Base-by-base conservation (phyloP, 352 stramenopile genomes). In the Phytopythium aichiense region DNA sequence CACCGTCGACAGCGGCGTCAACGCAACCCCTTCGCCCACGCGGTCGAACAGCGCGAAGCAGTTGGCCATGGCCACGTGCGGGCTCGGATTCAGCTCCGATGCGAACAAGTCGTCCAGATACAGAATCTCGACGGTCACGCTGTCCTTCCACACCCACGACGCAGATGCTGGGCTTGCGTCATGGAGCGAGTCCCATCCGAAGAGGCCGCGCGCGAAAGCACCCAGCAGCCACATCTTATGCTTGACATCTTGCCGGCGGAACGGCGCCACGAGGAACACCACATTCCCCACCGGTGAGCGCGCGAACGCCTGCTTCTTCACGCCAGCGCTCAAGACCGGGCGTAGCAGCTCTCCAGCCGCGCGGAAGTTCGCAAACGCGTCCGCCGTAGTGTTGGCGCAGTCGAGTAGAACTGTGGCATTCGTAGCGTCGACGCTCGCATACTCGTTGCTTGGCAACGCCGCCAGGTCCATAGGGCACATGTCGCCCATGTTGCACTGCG, bases 81-180 rank as follows among this genome's bases (percentile, higher is more conserved):
- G 84, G 30, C 73, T 87, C 22, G 79, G 70, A 40, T 89, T 84
- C 40, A 92, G 65, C 38, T 74, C 69, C 3, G 84, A 76, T 60
- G 87, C 78, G 56, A 86, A 87, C 54, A 92, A 45, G 48, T 92
- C 81, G 49, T 92, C 84, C 46, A 92, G 60, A 35, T 76, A 92
- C 35, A 92, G 63, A 52, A 91, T 63, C 61, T 91, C 84, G 25
- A 92, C 63, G 16, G 78, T 87, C 20, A 92, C 71, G 20, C 78
- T 88, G n/a, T 68, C 57, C 25, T 65, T 72, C 81, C 79, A 91
- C 7, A 48, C 20, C 15, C 59, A 62, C 48, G 69, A 50, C 18
- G 69, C 56, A 7, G 54, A 38, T 4, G 75, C 62, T 4, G 52
- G 58, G 23, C 13, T 30, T 18, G 55, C 55, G 15, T 60, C 55